Evolutionary conservation across 305 asterid genomes (phyloP).

Genomic region (Monarda citriodora): DNA sequence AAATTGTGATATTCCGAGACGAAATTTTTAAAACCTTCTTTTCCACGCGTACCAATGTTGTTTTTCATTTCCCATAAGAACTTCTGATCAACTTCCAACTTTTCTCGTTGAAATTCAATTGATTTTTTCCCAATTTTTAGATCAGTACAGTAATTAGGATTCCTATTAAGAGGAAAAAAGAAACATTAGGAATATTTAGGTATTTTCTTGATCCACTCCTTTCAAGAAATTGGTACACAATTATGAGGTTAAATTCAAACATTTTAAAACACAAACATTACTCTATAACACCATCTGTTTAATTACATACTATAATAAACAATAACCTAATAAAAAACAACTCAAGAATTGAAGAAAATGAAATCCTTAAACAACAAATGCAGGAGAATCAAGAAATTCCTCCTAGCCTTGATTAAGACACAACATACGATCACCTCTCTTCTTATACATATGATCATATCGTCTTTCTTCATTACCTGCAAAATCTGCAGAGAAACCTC

Average conservation of each 20-base stretch:
- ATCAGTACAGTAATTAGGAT: too few species aligned
- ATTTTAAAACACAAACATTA: background rate
- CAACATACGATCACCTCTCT: background rate
- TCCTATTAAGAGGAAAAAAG: too few species aligned
- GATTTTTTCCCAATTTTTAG: too few species aligned
- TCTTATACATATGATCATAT: too few species aligned
- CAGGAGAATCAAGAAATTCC: background rate
- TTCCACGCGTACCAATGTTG: too few species aligned
- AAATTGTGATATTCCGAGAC: too few species aligned
- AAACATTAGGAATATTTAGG: too few species aligned
- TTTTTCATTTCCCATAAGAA: too few species aligned
- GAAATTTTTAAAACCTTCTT: too few species aligned
- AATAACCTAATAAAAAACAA: slow-evolving; percentile 1
- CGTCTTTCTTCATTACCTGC: background rate
- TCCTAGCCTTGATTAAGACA: background rate
- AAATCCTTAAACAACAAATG: background rate
- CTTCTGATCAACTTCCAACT: too few species aligned
- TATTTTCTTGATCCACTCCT: background rate
- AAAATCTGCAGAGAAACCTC: background rate
- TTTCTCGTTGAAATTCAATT: too few species aligned
- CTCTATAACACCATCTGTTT: background rate
- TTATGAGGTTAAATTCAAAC: background rate
- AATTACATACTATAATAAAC: background rate
- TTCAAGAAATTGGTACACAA: background rate
- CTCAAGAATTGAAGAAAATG: background rate